These are phyloP conservation scores for Corynascus novoguineensis DNA, from an alignment of 495 filamentous ascomycete species.

Conservation along the genomic window DNA sequence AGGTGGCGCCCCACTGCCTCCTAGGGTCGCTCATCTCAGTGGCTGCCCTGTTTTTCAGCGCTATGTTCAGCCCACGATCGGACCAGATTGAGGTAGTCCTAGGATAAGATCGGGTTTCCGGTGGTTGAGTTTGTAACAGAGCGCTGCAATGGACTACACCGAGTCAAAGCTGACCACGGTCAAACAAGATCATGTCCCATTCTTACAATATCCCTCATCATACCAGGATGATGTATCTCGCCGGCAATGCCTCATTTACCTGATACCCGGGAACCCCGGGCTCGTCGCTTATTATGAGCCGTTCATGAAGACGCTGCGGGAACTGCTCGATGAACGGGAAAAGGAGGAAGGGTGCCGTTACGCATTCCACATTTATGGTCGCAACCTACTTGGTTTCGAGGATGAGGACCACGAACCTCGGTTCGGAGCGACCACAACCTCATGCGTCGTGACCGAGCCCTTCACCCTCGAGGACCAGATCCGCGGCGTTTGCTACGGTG, in stretches of 20 bases:
- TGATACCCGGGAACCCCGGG: conserved; percentile 85
- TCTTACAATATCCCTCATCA: conserved; percentile 14
- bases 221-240: background rate
- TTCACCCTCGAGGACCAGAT: conserved; percentile 62
- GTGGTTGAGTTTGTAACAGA: too few relatives aligned
- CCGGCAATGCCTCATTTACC: conserved; percentile 44
- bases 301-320: conserved; percentile 52
- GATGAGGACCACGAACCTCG: conserved; percentile 40
- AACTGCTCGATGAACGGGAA: conserved; percentile 30
- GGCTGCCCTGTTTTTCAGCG: conserved; percentile 2
- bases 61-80: background rate
- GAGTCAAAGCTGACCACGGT: background rate
- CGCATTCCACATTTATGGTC: conserved; percentile 57
- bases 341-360: background rate
- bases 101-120: too few relatives aligned
- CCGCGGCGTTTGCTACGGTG: conserved; percentile 33
- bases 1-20: conserved; percentile 2
- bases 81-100: too few relatives aligned
- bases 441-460: conserved; percentile 24
- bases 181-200: conserved; percentile 5
- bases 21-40: background rate
- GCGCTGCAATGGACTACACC: background rate
- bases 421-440: conserved; percentile 23
- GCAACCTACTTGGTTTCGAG: conserved; percentile 69
- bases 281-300: conserved; percentile 72